Evolutionary conservation across 768 basidiomycete genomes (phyloP), one percentile per base, ranked within the genome.

Genomic region (Mycena vulgaris): DNA sequence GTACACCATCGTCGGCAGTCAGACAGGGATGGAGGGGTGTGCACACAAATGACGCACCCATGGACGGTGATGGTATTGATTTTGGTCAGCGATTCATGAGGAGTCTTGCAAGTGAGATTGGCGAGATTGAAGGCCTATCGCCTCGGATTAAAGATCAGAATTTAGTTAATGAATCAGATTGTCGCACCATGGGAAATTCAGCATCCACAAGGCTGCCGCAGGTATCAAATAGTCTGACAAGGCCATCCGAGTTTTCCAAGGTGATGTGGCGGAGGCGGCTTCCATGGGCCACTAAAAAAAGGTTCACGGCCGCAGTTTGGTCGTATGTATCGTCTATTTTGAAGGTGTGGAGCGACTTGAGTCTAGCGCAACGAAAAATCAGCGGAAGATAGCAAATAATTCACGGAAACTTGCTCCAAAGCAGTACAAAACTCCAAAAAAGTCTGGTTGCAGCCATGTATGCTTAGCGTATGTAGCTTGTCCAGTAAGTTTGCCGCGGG

Each of bases 261-360:
- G 49, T 14, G 16, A 63, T 9, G 17, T 53, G 63, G 9, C 23
- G 5, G 21, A 63, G 51, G 5, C n/a, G 27, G 10, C 35, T 16
- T 40, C 39, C 49, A 40, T 63, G 63, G n/a, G n/a, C n/a, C 11
- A 23, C 33, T 14, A 45, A 47, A 10, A 57, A 21, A 25, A 63
- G 40, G 1, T 31, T 23, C 27, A n/a, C 13, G 27, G 30, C 14
- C 21, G 14, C 25, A 19, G n/a, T n/a, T 2, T 1, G 19, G 5
- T n/a, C 2, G 8, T 3, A 2, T 4, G 8, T 21, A 9, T 31
- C n/a, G 3, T 31, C 17, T 52, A 51, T 21, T 3, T 13, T 49
- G 37, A 52, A 19, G 19, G 61, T 63, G 17, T 52, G 61, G 2
- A 63, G 37, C 1, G 61, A 39, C n/a, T n/a, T 9, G 21, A 63